Base-by-base conservation (phyloP, 306 rosid genomes). In the Cicer cuneatum region DNA sequence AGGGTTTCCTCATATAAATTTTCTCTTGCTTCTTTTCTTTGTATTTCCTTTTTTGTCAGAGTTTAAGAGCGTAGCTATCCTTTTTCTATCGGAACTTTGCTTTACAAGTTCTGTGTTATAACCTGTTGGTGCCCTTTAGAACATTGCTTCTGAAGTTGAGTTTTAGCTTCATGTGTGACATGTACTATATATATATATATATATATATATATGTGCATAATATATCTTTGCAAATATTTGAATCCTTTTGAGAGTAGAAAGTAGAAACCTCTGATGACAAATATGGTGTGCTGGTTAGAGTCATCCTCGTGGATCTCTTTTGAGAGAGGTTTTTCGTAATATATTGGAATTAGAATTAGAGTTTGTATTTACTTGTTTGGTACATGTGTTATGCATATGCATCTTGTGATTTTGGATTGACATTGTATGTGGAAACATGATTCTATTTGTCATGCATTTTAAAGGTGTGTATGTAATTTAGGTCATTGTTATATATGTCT, bases 401-500 rank as follows among this genome's bases (percentile, higher is more conserved):
- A 38, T 43, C 58, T 48, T 53, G 56, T 78, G 80, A 37, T 38
- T 29, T 56, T 35, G 66, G 46, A 41, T 41, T 19, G 12, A 74
- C 15, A 24, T 21, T 47, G 42, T 52, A 14, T 45, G 13, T 14
- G 46, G 40, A 64, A 52, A 57, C 29, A 10, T 15, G 37, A 46
- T 42, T 82, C 72, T 51, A 49, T 67, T 72, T 58, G 61, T 58
- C 68, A 39, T 40, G 78, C 51, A 66, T 52, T 77, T 49, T 52
- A 38, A 59, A 41, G 76, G 18, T 48, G 15, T 29, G 2, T 67
- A 5, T 51, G 63, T 73, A 8, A 14, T 61, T 35, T 66, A 42
- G 60, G 60, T 66, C 12, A 13, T 13, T 59, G 19, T 35, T 35
- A 29, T 24, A 7, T 15, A 8, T 51, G 19, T 62, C 52, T 43